These are phyloP conservation scores for Chrysanthemum seticuspe DNA, from an alignment of 129 eudicot species.

Conservation along the genomic window DNA sequence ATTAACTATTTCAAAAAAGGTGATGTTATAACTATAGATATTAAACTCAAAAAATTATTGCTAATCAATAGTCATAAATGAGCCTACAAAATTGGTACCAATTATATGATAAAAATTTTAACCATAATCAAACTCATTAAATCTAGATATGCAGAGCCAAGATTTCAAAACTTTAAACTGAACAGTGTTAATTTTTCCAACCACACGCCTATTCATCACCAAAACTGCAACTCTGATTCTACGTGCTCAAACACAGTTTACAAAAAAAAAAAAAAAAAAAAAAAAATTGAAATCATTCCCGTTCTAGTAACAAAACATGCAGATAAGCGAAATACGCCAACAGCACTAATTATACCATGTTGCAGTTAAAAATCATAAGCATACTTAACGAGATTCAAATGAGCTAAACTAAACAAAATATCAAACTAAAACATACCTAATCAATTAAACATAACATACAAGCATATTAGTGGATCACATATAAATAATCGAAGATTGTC, in stretches of 20 bases:
- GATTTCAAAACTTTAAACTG: not conserved
- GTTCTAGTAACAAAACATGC: no score
- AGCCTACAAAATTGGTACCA: not conserved
- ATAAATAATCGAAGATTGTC: not conserved
- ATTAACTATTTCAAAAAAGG: not conserved
- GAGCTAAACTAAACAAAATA: not conserved
- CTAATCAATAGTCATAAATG: conserved; percentile 14
- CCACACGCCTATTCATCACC: not conserved
- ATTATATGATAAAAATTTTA: not conserved
- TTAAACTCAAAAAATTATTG: not conserved
- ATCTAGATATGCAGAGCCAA: not conserved
- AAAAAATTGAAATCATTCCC: no score
- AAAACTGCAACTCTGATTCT: not conserved
- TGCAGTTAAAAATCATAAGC: not conserved
- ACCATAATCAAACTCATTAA: not conserved
- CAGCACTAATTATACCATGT: not conserved
- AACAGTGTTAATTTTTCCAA: not conserved
- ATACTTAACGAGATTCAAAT: not conserved
- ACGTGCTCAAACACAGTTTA: not conserved
- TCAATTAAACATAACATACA: no score
- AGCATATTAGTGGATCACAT: not conserved
- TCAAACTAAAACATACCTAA: not conserved
- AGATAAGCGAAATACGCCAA: no score
- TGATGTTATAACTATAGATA: not conserved
- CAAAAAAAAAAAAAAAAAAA: no score